Conservation (phyloP, 1,139 yeast genomes). For the Candida sp. region DNA sequence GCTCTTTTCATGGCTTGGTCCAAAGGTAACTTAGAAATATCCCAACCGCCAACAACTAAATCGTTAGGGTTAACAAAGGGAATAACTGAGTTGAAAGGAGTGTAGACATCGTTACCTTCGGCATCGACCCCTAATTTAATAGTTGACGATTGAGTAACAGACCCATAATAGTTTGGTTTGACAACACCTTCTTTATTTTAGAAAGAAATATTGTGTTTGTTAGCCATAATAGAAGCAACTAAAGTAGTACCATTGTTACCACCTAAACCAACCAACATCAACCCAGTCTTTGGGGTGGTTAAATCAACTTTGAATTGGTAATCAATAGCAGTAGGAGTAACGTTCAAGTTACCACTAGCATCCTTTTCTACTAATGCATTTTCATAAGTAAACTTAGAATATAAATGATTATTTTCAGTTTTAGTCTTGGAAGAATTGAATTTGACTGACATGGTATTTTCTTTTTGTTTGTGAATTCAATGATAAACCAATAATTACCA, state of each 20-base stretch:
- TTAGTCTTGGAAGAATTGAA: constrained; percentile 61
- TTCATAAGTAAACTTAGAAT: constrained; percentile 60
- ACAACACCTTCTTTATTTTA: constrained; percentile 79
- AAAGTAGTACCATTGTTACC: constrained; percentile 97
- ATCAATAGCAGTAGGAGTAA: constrained; percentile 69
- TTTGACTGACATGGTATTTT: constrained; percentile 14
- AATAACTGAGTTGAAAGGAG: constrained; percentile 85
- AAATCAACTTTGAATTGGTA: constrained; percentile 87
- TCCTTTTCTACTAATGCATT: constrained; percentile 36
- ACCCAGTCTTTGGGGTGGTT: constrained; percentile 81
- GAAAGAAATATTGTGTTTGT: constrained; percentile 74
- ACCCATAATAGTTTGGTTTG: constrained; percentile 88
- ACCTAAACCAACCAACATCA: constrained; percentile 90
- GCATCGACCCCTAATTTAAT: constrained; percentile 83
- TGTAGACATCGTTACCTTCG: constrained; percentile 83
- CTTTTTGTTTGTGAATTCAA: too few species aligned
- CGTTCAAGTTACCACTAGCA: constrained; percentile 55
- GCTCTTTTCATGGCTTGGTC: constrained; percentile 84
- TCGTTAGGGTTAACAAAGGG: constrained; percentile 93
- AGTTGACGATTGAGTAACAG: constrained; percentile 95
- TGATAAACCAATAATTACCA: too few species aligned
- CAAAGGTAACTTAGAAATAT: constrained; percentile 69
- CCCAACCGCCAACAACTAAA: constrained; percentile 94
- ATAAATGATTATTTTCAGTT: constrained; percentile 56
- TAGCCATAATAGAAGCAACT: constrained; percentile 81